A percentile compares a stretch with the other conserved stretches of the same genome.
Evolutionary conservation across 1,139 yeast genomes (phyloP).

Genomic region (Geotrichum fermentans): DNA sequence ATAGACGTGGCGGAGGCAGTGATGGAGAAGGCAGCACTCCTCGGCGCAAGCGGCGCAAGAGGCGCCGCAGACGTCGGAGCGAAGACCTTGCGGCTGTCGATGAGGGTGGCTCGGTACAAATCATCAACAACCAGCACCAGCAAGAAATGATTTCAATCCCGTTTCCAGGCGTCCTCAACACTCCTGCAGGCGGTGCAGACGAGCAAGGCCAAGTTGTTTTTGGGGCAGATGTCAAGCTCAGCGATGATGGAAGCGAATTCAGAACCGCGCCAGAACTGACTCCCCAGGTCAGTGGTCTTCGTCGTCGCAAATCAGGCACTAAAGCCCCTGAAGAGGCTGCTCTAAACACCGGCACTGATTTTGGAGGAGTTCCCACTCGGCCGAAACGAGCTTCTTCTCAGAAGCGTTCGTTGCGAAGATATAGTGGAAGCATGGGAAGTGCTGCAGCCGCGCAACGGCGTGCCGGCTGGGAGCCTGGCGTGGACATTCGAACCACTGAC

Average conservation of each 20-base stretch:
- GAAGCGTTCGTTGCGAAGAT: slow-evolving; percentile 21
- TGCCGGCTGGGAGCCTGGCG: slow-evolving; percentile 55
- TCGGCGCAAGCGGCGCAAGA: background rate
- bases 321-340: background rate
- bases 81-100: slow-evolving; percentile 2
- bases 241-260: background rate
- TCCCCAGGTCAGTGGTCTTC: background rate
- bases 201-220: slow-evolving; percentile 9
- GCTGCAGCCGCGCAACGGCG: slow-evolving; percentile 29
- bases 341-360: slow-evolving; percentile 1
- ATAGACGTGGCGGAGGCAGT: background rate
- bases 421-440: slow-evolving; percentile 23
- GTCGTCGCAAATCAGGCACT: background rate
- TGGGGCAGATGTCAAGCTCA: slow-evolving; percentile 1
- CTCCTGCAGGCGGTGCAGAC: background rate
- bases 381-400: slow-evolving; percentile 7
- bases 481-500: slow-evolving; percentile 46
- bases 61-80: background rate
- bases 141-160: slow-evolving; percentile 9
- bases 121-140: background rate
- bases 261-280: background rate
- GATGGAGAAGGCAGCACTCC: background rate
- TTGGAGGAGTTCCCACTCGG: background rate
- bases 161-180: slow-evolving; percentile 17
- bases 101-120: slow-evolving; percentile 3